Conservation (phyloP, 2,329 filamentous ascomycete genomes). For the Lecanicillium sp. region DNA sequence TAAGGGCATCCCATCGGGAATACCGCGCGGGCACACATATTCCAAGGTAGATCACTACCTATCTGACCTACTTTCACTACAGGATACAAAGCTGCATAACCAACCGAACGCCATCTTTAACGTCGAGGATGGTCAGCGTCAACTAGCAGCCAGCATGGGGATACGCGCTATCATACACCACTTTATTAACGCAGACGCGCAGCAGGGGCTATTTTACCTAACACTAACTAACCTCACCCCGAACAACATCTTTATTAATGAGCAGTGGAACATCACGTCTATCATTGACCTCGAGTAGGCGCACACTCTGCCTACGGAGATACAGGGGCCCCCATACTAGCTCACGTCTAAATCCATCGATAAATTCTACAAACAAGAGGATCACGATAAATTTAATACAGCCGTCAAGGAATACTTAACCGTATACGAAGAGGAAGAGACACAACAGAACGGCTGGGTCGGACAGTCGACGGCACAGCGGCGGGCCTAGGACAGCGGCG, state of each 20-base stretch:
- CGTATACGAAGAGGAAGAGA: slow-evolving; percentile 15
- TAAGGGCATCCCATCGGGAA: slow-evolving; percentile 26
- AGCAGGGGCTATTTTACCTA: slow-evolving; percentile 27
- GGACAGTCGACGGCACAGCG: background rate
- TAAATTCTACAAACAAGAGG: background rate
- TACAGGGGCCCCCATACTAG: slow-evolving; percentile 24
- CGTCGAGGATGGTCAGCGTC: slow-evolving; percentile 21
- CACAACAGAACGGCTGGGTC: slow-evolving; percentile 2
- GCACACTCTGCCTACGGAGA: slow-evolving; percentile 20
- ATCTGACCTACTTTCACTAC: slow-evolving; percentile 26
- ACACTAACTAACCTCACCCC: slow-evolving; percentile 30
- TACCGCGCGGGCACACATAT: slow-evolving; percentile 28
- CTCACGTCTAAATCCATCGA: slow-evolving; percentile 17
- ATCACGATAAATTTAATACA: background rate
- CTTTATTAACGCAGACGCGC: slow-evolving; percentile 18
- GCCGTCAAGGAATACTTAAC: slow-evolving; percentile 13
- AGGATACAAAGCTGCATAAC: slow-evolving; percentile 28
- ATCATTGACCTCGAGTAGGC: slow-evolving; percentile 29
- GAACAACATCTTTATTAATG: slow-evolving; percentile 30
- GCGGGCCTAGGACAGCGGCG: too few species aligned
- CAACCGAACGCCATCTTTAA: slow-evolving; percentile 28
- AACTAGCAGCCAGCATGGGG: slow-evolving; percentile 23
- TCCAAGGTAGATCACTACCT: slow-evolving; percentile 23
- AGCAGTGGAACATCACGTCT: slow-evolving; percentile 25
- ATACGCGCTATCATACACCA: slow-evolving; percentile 23